A percentile compares a stretch with the other conserved stretches of the same genome.
phyloP scores from a whole-genome alignment of 169 alveolate genomes.

The Eimeria mitis region DNA sequence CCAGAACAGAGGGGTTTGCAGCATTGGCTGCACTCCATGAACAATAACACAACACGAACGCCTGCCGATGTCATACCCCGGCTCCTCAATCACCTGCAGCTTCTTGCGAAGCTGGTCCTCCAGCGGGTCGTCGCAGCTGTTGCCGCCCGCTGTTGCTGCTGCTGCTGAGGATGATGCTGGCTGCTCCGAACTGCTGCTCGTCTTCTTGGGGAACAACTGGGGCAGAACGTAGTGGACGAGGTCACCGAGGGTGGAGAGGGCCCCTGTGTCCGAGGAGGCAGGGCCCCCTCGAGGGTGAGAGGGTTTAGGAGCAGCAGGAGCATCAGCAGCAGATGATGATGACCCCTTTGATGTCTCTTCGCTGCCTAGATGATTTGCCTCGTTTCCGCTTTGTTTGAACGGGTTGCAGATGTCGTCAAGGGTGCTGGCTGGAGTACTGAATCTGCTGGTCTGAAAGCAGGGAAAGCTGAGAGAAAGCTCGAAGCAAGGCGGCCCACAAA shows the following conservation, averaged over 20 bases:
- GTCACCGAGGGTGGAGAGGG: slow-evolving; percentile 76
- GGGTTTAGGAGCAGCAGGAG: slow-evolving; percentile 11
- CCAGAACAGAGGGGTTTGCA: slow-evolving; percentile 79
- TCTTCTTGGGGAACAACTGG: slow-evolving; percentile 75
- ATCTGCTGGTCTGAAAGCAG: slow-evolving; percentile 21
- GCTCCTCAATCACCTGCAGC: slow-evolving; percentile 21
- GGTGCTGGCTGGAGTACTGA: background rate
- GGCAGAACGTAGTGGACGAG: slow-evolving; percentile 60
- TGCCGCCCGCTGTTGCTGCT: background rate
- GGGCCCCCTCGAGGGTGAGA: background rate
- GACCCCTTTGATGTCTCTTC: background rate
- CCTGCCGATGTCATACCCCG: slow-evolving; percentile 7
- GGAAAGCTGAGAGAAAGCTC: slow-evolving; percentile 74
- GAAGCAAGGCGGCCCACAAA: slow-evolving; percentile 60
- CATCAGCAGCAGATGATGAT: background rate
- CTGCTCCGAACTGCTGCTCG: background rate
- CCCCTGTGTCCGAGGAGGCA: background rate
- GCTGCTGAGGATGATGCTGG: background rate
- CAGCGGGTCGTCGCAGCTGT: slow-evolving; percentile 3
- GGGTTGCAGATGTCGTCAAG: slow-evolving; percentile 25
- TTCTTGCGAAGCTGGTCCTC: slow-evolving; percentile 10
- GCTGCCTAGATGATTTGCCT: background rate
- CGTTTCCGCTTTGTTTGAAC: background rate
- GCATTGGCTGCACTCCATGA: slow-evolving; percentile 74
- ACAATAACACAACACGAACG: slow-evolving; percentile 69